Conservation (phyloP, 768 basidiomycete species). For the Russula abietina region DNA sequence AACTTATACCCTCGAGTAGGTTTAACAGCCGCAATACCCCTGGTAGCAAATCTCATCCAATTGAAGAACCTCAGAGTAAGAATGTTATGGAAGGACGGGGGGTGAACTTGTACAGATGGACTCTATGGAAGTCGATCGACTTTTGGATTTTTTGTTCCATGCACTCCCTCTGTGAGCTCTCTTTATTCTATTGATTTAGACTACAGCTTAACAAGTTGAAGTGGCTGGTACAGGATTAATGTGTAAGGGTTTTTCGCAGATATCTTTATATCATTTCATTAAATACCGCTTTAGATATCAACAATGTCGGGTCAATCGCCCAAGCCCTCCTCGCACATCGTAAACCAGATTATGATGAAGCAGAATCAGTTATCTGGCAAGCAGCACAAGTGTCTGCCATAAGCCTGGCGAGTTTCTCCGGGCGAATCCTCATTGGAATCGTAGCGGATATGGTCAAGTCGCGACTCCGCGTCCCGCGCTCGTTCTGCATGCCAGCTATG, state of each 20-base stretch:
- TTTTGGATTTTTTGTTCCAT: constrained; percentile 61
- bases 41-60: neutral
- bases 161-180: constrained; percentile 48
- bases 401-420: constrained; percentile 74
- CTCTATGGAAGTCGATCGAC: constrained; percentile 46
- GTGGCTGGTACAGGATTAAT: constrained; percentile 73
- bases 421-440: constrained; percentile 72
- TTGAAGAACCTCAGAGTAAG: neutral
- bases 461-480: constrained; percentile 53
- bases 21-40: neutral
- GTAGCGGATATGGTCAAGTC: constrained; percentile 60
- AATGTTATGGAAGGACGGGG: constrained; percentile 27
- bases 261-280: neutral
- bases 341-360: constrained; percentile 57
- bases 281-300: constrained; percentile 50
- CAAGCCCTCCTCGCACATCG: constrained; percentile 60
- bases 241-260: constrained; percentile 41
- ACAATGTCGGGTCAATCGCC: constrained; percentile 78
- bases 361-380: constrained; percentile 68
- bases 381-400: constrained; percentile 78
- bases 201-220: constrained; percentile 26
- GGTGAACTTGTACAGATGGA: constrained; percentile 50
- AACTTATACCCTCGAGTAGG: constrained; percentile 7
- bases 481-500: constrained; percentile 64
- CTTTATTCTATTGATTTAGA: neutral